Percentiles rank a stretch among this genome's conserved stretches.
Evolutionary conservation across 495 filamentous ascomycete species (phyloP).

Genomic region (Penicillium verhagenii): DNA sequence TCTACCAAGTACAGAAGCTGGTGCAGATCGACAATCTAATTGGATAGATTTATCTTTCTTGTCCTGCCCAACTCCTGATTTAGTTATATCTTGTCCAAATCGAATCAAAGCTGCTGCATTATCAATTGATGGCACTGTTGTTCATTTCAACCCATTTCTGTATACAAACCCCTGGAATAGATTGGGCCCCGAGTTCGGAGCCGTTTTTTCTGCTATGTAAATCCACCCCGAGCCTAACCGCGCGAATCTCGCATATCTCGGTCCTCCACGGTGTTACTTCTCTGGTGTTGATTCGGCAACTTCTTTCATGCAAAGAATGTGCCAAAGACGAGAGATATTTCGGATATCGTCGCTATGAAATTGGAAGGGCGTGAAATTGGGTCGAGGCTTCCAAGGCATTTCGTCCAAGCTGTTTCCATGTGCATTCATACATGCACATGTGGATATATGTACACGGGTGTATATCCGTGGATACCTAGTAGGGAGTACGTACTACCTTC

Average conservation of each 20-base stretch:
- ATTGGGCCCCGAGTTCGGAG: slow-evolving; percentile 26
- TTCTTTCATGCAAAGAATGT: background rate
- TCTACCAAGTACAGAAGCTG: background rate
- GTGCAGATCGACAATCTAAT: background rate
- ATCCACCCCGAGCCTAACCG: slow-evolving; percentile 23
- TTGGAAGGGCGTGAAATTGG: background rate
- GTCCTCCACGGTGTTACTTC: background rate
- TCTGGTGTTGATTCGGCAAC: background rate
- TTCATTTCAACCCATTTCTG: too few relatives aligned
- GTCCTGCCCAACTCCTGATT: background rate
- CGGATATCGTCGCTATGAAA: background rate
- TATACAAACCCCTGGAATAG: too few relatives aligned
- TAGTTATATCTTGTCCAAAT: background rate
- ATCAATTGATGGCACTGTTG: too few relatives aligned
- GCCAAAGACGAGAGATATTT: background rate
- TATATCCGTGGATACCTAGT: too few relatives aligned
- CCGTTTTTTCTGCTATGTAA: slow-evolving; percentile 1
- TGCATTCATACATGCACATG: too few relatives aligned
- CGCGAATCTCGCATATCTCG: slow-evolving; percentile 2
- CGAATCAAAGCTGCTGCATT: too few relatives aligned
- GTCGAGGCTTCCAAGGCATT: background rate
- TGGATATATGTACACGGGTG: too few relatives aligned
- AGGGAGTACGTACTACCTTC: too few relatives aligned
- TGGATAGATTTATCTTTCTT: background rate
- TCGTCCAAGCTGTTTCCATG: too few relatives aligned